Percentiles rank a stretch among this genome's conserved stretches.
Conservation (phyloP, 768 basidiomycete genomes). For the Mycena belliarum region DNA sequence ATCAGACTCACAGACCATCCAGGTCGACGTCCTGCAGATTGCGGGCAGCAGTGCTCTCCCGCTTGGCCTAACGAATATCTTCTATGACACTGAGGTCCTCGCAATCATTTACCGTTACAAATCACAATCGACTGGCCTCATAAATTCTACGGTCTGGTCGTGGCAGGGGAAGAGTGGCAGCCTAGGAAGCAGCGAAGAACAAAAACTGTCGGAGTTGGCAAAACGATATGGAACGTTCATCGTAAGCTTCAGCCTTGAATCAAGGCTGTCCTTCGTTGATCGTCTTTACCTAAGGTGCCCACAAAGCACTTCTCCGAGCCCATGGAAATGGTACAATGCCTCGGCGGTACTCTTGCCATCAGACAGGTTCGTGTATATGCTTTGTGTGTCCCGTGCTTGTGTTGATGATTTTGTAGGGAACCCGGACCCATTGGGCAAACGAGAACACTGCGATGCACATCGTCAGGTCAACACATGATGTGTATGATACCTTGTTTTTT, state of each 20-base stretch:
- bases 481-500: slow-evolving; percentile 20
- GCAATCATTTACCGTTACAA: slow-evolving; percentile 72
- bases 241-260: slow-evolving; percentile 39
- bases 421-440: slow-evolving; percentile 69
- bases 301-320: slow-evolving; percentile 69
- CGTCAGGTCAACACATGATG: slow-evolving; percentile 51
- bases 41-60: slow-evolving; percentile 48
- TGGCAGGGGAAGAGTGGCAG: slow-evolving; percentile 66
- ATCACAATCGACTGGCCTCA: slow-evolving; percentile 63
- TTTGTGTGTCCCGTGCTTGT: neutral
- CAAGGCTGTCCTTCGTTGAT: slow-evolving; percentile 2
- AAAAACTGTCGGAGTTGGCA: slow-evolving; percentile 69
- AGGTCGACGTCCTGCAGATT: slow-evolving; percentile 65
- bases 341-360: slow-evolving; percentile 73
- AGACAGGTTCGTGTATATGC: slow-evolving; percentile 57
- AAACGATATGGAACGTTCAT: slow-evolving; percentile 68
- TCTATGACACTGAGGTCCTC: slow-evolving; percentile 75
- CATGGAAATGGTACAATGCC: slow-evolving; percentile 54
- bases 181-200: slow-evolving; percentile 60
- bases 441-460: slow-evolving; percentile 86
- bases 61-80: slow-evolving; percentile 51
- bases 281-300: slow-evolving; percentile 34
- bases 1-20: slow-evolving; percentile 54
- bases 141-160: slow-evolving; percentile 70
- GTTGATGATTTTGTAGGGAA: slow-evolving; percentile 50